Percentiles rank a stretch among this genome's conserved stretches.
phyloP scores from a whole-genome alignment of 164 flowering plant species.

The Malania oleifera region DNA sequence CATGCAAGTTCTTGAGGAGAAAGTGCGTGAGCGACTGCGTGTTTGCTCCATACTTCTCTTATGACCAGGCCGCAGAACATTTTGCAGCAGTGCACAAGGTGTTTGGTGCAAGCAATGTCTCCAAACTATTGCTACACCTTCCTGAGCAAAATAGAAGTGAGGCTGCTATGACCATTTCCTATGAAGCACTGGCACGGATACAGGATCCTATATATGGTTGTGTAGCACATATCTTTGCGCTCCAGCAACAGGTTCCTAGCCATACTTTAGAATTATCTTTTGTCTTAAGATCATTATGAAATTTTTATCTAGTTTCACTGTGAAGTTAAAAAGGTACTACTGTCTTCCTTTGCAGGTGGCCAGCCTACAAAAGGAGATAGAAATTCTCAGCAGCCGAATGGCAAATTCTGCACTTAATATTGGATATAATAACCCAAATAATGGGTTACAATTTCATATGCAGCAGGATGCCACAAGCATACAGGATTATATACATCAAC shows the following conservation, averaged over 20 bases:
- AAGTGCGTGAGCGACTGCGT: constrained; percentile 54
- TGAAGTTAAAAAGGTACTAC: no score
- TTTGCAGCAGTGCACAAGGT: constrained; percentile 82
- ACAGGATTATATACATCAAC: constrained; percentile 11
- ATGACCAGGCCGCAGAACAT: constrained; percentile 56
- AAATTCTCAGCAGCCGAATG: constrained; percentile 37
- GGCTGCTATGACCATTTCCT: constrained; percentile 65
- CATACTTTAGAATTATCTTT: neutral
- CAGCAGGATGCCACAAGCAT: constrained; percentile 19
- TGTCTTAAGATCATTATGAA: no score
- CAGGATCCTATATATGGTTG: constrained; percentile 73
- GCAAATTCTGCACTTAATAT: constrained; percentile 10
- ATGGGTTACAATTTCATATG: constrained; percentile 11
- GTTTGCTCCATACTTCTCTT: constrained; percentile 68
- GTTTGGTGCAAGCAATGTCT: constrained; percentile 81
- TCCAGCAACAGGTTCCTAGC: constrained; percentile 61
- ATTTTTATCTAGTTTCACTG: no score
- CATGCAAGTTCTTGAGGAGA: constrained; percentile 67
- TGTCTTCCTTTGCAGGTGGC: constrained; percentile 41
- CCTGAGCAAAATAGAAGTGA: constrained; percentile 49
- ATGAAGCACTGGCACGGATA: constrained; percentile 66
- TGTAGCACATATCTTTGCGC: constrained; percentile 60
- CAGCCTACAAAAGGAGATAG: constrained; percentile 55
- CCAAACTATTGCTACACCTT: constrained; percentile 56
- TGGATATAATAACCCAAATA: constrained; percentile 1